phyloP scores from a whole-genome alignment of 2,329 filamentous ascomycete genomes.

The Alternaria burnsii region DNA sequence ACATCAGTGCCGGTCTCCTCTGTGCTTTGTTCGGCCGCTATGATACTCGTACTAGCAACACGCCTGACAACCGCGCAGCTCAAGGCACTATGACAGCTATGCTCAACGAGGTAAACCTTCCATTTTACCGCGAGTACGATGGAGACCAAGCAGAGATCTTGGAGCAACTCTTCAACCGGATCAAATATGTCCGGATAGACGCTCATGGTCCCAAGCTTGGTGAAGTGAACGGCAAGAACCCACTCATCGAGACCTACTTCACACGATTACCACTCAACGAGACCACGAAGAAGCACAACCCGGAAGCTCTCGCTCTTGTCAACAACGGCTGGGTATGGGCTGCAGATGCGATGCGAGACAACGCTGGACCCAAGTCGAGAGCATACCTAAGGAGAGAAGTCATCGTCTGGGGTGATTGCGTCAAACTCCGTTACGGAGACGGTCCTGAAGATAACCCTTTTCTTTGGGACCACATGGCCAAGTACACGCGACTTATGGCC shows the following conservation, averaged over 20 bases:
- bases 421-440: conserved; percentile 90
- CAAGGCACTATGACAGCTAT: conserved; percentile 66
- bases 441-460: conserved; percentile 86
- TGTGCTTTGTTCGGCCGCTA: conserved; percentile 74
- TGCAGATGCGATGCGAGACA: conserved; percentile 91
- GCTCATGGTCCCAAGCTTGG: conserved; percentile 88
- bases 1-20: conserved; percentile 73
- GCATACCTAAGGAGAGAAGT: conserved; percentile 97
- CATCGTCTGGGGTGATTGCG: conserved; percentile 98
- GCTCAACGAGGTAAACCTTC: conserved; percentile 84
- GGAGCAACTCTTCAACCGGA: conserved; percentile 90
- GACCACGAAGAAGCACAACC: conserved; percentile 77
- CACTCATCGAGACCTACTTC: conserved; percentile 94
- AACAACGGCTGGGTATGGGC: conserved; percentile 99
- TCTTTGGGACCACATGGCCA: conserved; percentile 95
- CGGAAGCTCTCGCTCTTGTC: conserved; percentile 79
- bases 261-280: conserved; percentile 84
- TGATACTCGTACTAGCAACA: conserved; percentile 60
- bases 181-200: conserved; percentile 94
- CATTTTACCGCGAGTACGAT: conserved; percentile 93
- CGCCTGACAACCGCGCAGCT: conserved; percentile 61
- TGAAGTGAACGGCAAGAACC: conserved; percentile 76
- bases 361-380: conserved; percentile 86
- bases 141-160: conserved; percentile 81
- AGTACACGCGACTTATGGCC: conserved; percentile 89